Percentiles rank a stretch among this genome's conserved stretches.
phyloP scores from a whole-genome alignment of 176 grass and related monocot species.

The Bothriochloa decipiens region DNA sequence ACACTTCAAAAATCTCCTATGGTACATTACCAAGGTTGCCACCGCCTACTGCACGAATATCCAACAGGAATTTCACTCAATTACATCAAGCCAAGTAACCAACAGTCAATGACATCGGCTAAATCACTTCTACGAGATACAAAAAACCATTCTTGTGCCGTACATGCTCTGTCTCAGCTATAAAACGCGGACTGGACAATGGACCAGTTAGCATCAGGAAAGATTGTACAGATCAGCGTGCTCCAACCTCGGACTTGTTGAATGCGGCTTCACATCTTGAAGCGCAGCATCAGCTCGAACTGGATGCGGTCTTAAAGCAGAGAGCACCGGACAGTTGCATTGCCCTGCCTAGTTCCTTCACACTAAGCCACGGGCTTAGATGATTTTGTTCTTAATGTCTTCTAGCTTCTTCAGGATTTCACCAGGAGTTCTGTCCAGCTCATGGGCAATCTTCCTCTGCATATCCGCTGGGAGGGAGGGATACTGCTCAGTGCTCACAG shows the following conservation, averaged over 20 bases:
- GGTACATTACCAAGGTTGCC: conserved; percentile 24
- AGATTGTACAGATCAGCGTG: conserved; percentile 23
- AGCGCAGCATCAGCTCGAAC: not conserved
- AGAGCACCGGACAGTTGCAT: not conserved
- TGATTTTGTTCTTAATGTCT: conserved; percentile 98
- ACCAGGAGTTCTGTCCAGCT: conserved; percentile 85
- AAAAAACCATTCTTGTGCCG: conserved; percentile 21
- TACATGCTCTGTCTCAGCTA: conserved; percentile 4
- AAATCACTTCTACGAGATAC: conserved; percentile 25
- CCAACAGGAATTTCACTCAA: conserved; percentile 23
- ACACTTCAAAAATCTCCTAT: not conserved
- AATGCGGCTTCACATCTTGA: conserved; percentile 3
- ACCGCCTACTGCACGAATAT: conserved; percentile 17
- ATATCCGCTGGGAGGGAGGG: conserved; percentile 90
- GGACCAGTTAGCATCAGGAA: conserved; percentile 16
- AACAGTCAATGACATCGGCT: conserved; percentile 12
- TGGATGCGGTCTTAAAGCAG: conserved; percentile 16
- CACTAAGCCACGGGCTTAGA: conserved; percentile 31
- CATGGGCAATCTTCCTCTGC: conserved; percentile 98
- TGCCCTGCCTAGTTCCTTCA: not conserved
- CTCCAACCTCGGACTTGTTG: not conserved
- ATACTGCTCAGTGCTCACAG: conserved; percentile 98
- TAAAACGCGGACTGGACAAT: conserved; percentile 1
- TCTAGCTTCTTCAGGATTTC: conserved; percentile 99
- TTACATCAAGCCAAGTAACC: conserved; percentile 29